phyloP scores from a whole-genome alignment of 2,329 filamentous ascomycete genomes.

The Aspergillus thermomutatus region DNA sequence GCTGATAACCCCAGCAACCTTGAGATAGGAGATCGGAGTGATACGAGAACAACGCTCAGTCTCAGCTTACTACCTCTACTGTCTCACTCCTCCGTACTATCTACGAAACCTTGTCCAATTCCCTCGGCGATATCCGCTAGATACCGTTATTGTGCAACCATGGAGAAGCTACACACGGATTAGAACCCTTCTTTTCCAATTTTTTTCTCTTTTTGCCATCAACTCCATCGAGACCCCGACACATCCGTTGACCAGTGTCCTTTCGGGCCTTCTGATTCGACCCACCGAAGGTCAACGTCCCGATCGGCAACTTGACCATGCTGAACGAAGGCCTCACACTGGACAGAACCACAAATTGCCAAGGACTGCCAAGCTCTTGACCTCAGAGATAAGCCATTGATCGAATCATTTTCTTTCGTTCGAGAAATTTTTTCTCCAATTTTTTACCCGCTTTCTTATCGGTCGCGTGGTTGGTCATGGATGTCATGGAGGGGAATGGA shows the following conservation, averaged over 20 bases:
- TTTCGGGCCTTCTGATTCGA: neutral
- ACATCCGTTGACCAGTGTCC: neutral
- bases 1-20: no score
- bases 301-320: neutral
- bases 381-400: neutral
- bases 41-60: neutral
- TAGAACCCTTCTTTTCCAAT: neutral
- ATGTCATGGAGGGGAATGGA: neutral
- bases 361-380: neutral
- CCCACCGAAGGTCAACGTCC: neutral
- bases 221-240: neutral
- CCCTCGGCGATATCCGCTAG: neutral
- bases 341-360: neutral
- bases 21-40: neutral
- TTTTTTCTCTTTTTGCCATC: neutral
- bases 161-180: no score
- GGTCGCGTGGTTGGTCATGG: neutral
- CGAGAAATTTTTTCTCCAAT: neutral
- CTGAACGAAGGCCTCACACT: neutral
- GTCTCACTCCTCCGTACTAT: no score
- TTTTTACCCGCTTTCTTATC: neutral
- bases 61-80: no score
- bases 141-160: neutral
- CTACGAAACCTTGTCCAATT: neutral
- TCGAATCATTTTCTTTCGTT: neutral